These are phyloP conservation scores for Diaporthe sp. DNA, from an alignment of 2,329 filamentous ascomycete genomes.

Conservation along the genomic window DNA sequence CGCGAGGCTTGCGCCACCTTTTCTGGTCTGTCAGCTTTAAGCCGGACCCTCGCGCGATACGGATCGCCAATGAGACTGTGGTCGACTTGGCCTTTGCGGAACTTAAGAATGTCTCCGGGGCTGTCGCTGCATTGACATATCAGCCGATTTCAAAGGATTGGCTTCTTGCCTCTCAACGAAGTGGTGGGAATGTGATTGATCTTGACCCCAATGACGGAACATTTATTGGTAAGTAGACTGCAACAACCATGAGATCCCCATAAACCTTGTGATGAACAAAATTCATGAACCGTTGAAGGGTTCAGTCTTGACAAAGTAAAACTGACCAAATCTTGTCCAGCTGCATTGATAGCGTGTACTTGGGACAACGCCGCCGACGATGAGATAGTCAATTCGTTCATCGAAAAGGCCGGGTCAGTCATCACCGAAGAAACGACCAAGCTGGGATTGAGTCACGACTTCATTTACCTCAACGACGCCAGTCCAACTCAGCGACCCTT, in stretches of 20 bases:
- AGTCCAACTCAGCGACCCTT: neutral
- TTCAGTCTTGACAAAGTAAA: neutral
- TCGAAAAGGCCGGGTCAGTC: neutral
- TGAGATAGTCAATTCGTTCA: constrained; percentile 1
- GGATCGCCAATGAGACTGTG: constrained; percentile 2
- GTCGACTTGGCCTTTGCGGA: neutral
- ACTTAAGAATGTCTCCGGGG: neutral
- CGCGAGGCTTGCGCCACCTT: too few relatives aligned
- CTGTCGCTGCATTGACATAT: neutral
- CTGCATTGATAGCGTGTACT: neutral
- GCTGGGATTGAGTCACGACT: neutral
- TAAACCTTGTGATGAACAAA: neutral
- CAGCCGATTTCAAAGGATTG: constrained; percentile 8
- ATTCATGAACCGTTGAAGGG: neutral
- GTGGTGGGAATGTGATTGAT: neutral
- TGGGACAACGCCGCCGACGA: constrained; percentile 18
- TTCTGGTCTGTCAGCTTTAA: too few relatives aligned
- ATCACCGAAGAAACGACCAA: neutral
- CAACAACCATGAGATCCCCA: neutral
- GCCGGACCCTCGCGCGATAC: neutral
- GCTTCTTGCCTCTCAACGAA: neutral
- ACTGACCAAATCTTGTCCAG: neutral
- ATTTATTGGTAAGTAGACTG: constrained; percentile 6
- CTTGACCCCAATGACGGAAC: constrained; percentile 12
- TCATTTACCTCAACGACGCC: constrained; percentile 23